A percentile compares a stretch with the other conserved stretches of the same genome.
Evolutionary conservation across 106 monocot species (phyloP).

Genomic region (Dendrobium huoshanense): DNA sequence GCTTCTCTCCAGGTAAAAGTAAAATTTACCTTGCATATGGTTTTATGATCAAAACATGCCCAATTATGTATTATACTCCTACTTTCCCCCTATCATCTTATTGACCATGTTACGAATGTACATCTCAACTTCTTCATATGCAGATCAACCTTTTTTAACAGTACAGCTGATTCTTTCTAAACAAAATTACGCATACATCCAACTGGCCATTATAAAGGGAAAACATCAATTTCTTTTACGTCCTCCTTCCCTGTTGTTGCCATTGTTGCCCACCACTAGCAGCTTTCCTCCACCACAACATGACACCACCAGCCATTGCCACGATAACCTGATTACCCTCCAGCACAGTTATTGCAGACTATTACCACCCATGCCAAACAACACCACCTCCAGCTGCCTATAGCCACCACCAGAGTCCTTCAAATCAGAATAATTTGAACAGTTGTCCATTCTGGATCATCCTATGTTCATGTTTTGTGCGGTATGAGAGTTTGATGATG

Average conservation of each 20-base stretch:
- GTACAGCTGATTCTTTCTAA: not conserved
- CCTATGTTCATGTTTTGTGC: not conserved
- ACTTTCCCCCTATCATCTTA: not conserved
- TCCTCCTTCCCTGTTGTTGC: not conserved
- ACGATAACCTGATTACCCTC: not conserved
- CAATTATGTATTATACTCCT: not conserved
- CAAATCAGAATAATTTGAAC: not conserved
- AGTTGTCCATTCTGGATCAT: not conserved
- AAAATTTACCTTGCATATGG: not conserved
- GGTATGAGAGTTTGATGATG: not conserved
- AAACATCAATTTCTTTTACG: not conserved
- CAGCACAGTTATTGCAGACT: not conserved
- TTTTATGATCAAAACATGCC: not conserved
- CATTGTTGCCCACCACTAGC: not conserved
- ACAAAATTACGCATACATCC: not conserved
- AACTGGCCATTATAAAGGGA: not conserved
- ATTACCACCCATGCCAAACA: not conserved
- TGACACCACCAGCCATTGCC: not conserved
- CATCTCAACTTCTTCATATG: not conserved
- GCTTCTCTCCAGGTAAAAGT: constrained; percentile 78
- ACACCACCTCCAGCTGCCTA: not conserved
- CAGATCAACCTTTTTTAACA: not conserved
- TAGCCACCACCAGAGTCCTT: not conserved
- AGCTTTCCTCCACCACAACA: not conserved
- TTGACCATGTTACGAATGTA: not conserved